Base-by-base conservation (phyloP, 805 yeast genomes). In the Millerozyma acaciae region DNA sequence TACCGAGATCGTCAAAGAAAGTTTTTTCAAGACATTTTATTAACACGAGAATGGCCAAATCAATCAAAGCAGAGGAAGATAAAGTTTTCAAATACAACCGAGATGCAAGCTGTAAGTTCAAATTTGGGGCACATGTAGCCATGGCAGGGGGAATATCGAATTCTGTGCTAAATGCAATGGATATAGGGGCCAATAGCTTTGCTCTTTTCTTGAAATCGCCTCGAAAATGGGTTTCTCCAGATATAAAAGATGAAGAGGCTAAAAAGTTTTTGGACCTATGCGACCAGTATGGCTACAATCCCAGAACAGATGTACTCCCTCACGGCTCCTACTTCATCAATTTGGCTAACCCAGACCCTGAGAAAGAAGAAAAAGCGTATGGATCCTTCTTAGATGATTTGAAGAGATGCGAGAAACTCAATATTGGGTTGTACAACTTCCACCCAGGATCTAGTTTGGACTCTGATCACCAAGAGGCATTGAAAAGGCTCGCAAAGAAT, bases 261-360 rank as follows among this genome's bases (percentile, higher is more conserved):
- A 56, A 53, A 3, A 74, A 76, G 40, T 93, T 93, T 61, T 72
- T 71, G 40, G 62, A 64, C 5, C 63, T 77, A 14, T 87, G 96
- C 53, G 61, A 69, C 34, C 60, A 75, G 35, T 69, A 70, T 51
- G 76, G 80, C 2, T 89, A 78, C 56, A 74, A 87, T 53, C 81
- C 95, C 3, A 53, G 73, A 35, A 82, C 80, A 2, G 96, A 89
- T 50, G 72, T 87, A 31, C 68, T 93, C 30, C 97, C 98, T 0
- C 98, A 93, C 57, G 97, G 96, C 1, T 87, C 95, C 16, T 93
- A 89, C 55, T 79, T 93, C 48, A 89, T 93, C 53, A 93, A 93
- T 53, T 61, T 93, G 40, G 97, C 95, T 16, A 88, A 87, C 45
- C 96, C 97, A 1, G 96, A 88, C 44, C 56, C 57, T 2, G 93